phyloP scores from a whole-genome alignment of 306 rosid species.

The Trifolium subterraneum region DNA sequence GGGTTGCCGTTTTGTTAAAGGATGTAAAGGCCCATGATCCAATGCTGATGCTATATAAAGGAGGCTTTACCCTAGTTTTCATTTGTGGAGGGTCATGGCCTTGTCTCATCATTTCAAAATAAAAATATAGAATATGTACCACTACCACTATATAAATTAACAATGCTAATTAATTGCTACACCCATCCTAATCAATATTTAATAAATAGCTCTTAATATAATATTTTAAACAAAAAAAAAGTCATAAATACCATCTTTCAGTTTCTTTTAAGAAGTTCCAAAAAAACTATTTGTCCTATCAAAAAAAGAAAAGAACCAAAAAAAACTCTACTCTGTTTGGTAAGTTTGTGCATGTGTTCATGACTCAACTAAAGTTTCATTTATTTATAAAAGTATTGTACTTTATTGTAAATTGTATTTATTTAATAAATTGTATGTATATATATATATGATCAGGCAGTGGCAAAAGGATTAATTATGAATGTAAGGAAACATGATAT shows the following conservation, averaged over 20 bases:
- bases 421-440: too few relatives aligned
- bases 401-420: neutral
- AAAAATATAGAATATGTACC: constrained; percentile 48
- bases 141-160: constrained; percentile 26
- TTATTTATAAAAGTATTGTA: neutral
- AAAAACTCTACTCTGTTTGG: neutral
- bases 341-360: neutral
- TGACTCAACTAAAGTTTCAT: neutral
- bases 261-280: neutral
- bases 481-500: constrained; percentile 13
- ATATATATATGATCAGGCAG: neutral
- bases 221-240: neutral
- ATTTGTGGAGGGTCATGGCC: constrained; percentile 42
- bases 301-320: neutral
- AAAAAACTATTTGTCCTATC: neutral
- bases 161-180: constrained; percentile 7
- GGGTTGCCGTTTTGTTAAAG: too few relatives aligned
- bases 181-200: neutral
- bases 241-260: neutral
- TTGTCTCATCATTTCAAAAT: constrained; percentile 56
- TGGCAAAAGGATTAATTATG: constrained; percentile 1
- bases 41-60: too few relatives aligned
- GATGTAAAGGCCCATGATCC: too few relatives aligned
- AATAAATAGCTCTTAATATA: neutral
- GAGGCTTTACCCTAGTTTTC: too few relatives aligned